These are phyloP conservation scores for Allium fistulosum DNA, from an alignment of 106 monocot genomes.

Conservation along the genomic window DNA sequence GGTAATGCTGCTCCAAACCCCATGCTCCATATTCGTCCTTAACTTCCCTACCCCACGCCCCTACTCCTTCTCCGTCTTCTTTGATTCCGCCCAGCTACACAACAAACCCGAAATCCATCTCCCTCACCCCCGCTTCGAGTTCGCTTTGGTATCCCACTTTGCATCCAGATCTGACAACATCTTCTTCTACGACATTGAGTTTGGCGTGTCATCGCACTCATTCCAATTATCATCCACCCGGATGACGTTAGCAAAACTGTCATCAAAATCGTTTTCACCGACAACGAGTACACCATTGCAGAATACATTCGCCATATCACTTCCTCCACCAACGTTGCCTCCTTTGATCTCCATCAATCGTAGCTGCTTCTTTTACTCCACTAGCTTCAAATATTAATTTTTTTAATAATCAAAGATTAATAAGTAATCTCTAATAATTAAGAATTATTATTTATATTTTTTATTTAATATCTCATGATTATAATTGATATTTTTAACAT, in stretches of 20 bases:
- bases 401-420: slow-evolving; percentile 13
- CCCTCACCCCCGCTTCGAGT: slow-evolving; percentile 63
- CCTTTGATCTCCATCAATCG: background rate
- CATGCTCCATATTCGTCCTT: slow-evolving; percentile 27
- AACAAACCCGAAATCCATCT: slow-evolving; percentile 78
- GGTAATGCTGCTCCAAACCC: no score
- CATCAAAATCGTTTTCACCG: background rate
- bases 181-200: slow-evolving; percentile 94
- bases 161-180: slow-evolving; percentile 24
- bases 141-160: slow-evolving; percentile 40
- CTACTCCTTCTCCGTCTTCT: slow-evolving; percentile 76
- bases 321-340: background rate
- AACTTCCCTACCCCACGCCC: slow-evolving; percentile 42
- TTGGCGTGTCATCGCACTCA: slow-evolving; percentile 58
- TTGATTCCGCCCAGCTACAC: slow-evolving; percentile 75
- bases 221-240: slow-evolving; percentile 23
- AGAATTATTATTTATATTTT: no score
- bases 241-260: no score
- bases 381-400: background rate
- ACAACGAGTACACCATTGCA: background rate
- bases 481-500: no score
- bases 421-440: slow-evolving; percentile 27
- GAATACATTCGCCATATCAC: background rate
- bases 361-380: background rate
- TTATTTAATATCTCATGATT: no score